Evolutionary conservation across 2,329 filamentous ascomycete species (phyloP).

Genomic region (Zymoseptoria pseudotritici): DNA sequence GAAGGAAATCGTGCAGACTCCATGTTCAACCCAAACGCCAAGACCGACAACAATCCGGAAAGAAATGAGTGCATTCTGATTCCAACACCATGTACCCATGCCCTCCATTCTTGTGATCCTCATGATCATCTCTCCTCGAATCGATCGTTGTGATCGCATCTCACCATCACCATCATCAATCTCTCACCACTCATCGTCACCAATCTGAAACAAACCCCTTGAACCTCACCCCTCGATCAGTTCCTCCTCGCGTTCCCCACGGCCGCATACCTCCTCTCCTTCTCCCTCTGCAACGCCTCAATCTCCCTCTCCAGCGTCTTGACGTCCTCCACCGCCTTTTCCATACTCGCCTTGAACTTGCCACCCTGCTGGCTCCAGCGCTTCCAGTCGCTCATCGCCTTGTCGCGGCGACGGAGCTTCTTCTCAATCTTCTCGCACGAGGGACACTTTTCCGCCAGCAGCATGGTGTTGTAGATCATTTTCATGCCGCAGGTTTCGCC

Average conservation of each 20-base stretch:
- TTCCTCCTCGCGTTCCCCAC: conserved; percentile 20
- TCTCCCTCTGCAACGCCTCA: conserved; percentile 44
- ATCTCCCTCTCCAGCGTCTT: conserved; percentile 65
- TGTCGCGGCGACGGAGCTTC: conserved; percentile 66
- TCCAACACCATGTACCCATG: neutral
- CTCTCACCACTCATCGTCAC: neutral
- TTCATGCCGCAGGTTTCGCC: conserved; percentile 95
- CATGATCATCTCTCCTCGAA: neutral
- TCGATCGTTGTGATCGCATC: neutral
- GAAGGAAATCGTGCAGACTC: neutral
- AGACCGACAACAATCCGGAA: neutral
- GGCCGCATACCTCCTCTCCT: conserved; percentile 19
- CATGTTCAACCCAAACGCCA: neutral
- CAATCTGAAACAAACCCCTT: neutral
- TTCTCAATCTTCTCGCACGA: conserved; percentile 84
- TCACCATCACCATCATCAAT: neutral
- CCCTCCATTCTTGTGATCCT: neutral
- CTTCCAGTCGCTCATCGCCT: conserved; percentile 66
- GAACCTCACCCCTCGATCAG: neutral
- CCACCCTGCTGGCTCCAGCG: conserved; percentile 69
- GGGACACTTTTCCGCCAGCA: conserved; percentile 62
- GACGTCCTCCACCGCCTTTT: conserved; percentile 65
- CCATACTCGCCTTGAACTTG: conserved; percentile 52
- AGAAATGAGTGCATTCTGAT: neutral
- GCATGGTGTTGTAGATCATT: conserved; percentile 70